Evolutionary conservation across 2,329 filamentous ascomycete species (phyloP).

Genomic region (Epichloe elymi): DNA sequence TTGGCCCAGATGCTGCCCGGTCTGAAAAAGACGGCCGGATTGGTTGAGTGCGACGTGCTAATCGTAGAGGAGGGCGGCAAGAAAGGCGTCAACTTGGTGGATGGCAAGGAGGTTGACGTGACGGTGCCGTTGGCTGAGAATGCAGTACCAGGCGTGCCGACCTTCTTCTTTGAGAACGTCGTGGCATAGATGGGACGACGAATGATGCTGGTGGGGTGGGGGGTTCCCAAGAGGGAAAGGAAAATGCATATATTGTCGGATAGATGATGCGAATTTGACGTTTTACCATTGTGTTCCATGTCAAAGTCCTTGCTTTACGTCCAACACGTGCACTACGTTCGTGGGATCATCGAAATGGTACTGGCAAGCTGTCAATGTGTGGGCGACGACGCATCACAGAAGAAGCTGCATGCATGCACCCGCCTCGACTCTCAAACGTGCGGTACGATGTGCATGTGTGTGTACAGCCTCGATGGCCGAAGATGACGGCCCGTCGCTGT

Average conservation of each 20-base stretch:
- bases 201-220: no score
- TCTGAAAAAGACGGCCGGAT: constrained; percentile 61
- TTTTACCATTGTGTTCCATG: no score
- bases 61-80: constrained; percentile 58
- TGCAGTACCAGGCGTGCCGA: constrained; percentile 71
- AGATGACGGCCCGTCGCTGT: background rate
- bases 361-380: background rate
- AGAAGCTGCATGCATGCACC: no score
- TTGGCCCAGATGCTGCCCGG: constrained; percentile 67
- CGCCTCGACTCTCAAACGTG: no score
- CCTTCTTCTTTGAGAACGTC: constrained; percentile 77
- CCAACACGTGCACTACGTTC: no score
- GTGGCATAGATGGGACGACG: constrained; percentile 18
- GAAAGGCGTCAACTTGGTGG: constrained; percentile 42
- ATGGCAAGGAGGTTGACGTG: constrained; percentile 42
- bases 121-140: constrained; percentile 48
- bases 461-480: background rate
- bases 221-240: background rate
- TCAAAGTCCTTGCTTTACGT: no score
- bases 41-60: constrained; percentile 59
- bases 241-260: background rate
- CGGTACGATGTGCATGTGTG: no score
- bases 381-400: no score
- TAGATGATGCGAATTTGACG: no score
- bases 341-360: no score